These are phyloP conservation scores for Suhomyces guaymorum DNA, from an alignment of 1,139 yeast genomes.

Conservation along the genomic window DNA sequence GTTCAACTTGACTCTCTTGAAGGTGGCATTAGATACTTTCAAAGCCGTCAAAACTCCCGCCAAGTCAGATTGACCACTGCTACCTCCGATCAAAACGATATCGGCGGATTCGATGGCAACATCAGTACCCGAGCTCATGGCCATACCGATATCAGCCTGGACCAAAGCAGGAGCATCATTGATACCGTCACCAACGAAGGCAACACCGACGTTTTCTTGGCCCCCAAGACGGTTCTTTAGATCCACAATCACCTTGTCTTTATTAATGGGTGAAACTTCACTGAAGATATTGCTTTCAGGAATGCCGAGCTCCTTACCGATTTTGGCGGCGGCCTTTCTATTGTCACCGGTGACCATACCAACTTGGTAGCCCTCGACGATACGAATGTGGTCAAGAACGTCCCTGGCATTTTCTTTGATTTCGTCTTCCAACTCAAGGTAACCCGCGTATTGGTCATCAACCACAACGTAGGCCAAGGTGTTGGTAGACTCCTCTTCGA, in stretches of 20 bases:
- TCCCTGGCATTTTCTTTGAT: conserved; percentile 64
- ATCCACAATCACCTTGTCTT: conserved; percentile 63
- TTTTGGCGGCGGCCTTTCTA: conserved; percentile 56
- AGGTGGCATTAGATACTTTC: conserved; percentile 69
- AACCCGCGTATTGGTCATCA: conserved; percentile 61
- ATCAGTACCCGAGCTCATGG: conserved; percentile 90
- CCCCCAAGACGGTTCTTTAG: conserved; percentile 51
- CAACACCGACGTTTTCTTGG: conserved; percentile 46
- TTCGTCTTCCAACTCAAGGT: conserved; percentile 66
- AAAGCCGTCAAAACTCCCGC: conserved; percentile 72
- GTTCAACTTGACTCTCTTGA: conserved; percentile 74
- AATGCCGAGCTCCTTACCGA: conserved; percentile 72
- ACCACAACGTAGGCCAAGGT: conserved; percentile 49
- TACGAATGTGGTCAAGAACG: conserved; percentile 57
- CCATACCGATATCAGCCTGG: conserved; percentile 84
- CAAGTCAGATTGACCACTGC: conserved; percentile 42
- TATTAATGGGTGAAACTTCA: conserved; percentile 75
- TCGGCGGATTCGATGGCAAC: conserved; percentile 97
- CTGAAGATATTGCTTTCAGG: conserved; percentile 66
- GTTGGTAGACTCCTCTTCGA: conserved; percentile 11
- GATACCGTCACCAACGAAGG: conserved; percentile 95
- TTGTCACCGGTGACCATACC: conserved; percentile 94
- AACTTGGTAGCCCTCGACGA: conserved; percentile 56
- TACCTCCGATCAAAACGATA: conserved; percentile 59
- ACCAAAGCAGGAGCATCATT: conserved; percentile 96